Base-by-base conservation (phyloP, 805 yeast species). In the Yarrowia sp. region DNA sequence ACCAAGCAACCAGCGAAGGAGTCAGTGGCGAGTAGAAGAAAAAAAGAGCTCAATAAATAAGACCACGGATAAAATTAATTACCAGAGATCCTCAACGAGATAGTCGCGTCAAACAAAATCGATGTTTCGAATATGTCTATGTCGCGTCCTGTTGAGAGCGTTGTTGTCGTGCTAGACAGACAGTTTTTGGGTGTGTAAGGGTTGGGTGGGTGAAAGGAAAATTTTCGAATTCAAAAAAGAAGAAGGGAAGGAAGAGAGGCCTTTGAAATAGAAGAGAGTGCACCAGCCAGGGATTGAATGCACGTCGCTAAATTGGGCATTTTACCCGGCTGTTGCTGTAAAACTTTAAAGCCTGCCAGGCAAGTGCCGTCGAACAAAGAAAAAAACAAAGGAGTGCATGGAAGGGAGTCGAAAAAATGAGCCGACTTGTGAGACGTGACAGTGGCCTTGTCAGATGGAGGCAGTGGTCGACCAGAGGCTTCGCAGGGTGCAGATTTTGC, bases 161-260 rank as follows among this genome's bases (percentile, higher is more conserved):
- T 51, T 51, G 58, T 35, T 51, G 58, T 35, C 42, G 58, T 51
- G 58, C 58, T 51, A 51, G 58, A 51, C 58, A 51, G 58, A 51
- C 58, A 51, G 42, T 35, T 33, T 51, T 33, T 13, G 58, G 56
- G 56, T 33, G 41, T 51, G 58, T 51, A 31, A n/a, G 58, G 42
- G 58, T n/a, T 33, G 35, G 58, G 7, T 51, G 41, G 58, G 58
- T 35, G 58, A 51, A 51, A 51, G 42, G 56, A 51, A 51, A 51
- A 51, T 51, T 51, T 51, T 51, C 58, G 58, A 33, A 33, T 51
- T 51, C 58, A 51, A 35, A 51, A 24, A 33, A 9, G n/a, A 18
- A 35, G 31, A 51, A 24, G 35, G 56, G 58, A 51, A 51, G 58
- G 58, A 35, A 51, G 58, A 51, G 42, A 35, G 41, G 42, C 42